Evolutionary conservation across 352 stramenopile genomes (phyloP), one percentile per base, ranked within the genome.

Genomic region (Phytophthora nicotianae): DNA sequence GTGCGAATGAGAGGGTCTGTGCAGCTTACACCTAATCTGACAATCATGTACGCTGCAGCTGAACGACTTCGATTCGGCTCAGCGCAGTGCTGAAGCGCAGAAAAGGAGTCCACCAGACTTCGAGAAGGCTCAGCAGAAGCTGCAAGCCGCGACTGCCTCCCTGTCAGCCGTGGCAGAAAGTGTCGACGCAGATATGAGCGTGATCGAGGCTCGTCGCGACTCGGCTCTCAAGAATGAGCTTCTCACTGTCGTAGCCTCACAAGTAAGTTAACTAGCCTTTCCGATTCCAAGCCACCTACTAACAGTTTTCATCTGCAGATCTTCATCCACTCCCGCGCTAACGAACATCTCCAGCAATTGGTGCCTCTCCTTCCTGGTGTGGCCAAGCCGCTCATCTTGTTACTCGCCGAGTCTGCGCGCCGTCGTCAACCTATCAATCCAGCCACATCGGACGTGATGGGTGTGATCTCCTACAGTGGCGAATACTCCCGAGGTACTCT

Each of bases 141-240:
- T 85, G 4, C 68, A 75, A n/a, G 62, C 62, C 6, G 72, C 77
- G 13, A 77, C 88, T 27, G 62, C 74, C 5, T 70, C 75, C 16
- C 65, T 93, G 14, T 70, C 86, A 5, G 27, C 61, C 7, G 64
- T 86, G 8, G 88, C 82, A 29, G 80, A 77, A 63, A 82, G 78
- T 32, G 81, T 93, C 45, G 87, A 93, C 57, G 52, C 47, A 14
- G 81, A 90, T 49, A 71, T 93, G 50, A 86, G 77, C 43, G 75
- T 73, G 3, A 69, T 93, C 9, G 81, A 93, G 32, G 51, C 68
- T 37, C 79, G 79, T 29, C 80, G 85, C 26, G 72, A 83, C 49
- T 63, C 74, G 20, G 80, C 89, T 53, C 79, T 93, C 53, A 88
- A 87, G 65, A 91, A 93, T 65, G 82, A 93, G 48, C 69, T 93